Evolutionary conservation across 1,284 basidiomycete genomes (phyloP).

Genomic region (Puccinia coronata): DNA sequence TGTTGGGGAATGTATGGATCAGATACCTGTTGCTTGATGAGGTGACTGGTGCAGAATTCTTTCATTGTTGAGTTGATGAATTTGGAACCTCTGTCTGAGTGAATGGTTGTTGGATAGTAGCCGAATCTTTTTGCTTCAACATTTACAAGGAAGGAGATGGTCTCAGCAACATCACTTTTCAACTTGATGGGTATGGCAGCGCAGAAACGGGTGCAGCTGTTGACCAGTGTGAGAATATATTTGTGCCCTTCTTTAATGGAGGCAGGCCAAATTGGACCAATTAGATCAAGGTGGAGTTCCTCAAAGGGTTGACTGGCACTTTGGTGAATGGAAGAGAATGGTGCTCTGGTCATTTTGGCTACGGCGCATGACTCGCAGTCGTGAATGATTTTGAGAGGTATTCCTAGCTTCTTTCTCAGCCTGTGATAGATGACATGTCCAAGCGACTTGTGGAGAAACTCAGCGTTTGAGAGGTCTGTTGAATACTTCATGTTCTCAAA

Average conservation of each 20-base stretch:
- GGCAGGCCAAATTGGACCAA: neutral
- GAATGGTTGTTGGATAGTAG: neutral
- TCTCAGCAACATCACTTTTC: neutral
- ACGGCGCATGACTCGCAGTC: too few species aligned
- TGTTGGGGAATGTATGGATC: constrained; percentile 8
- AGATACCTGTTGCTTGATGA: neutral
- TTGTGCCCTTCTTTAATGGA: neutral
- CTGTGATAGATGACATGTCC: too few species aligned
- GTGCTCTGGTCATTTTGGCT: too few species aligned
- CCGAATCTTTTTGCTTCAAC: neutral
- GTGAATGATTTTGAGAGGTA: too few species aligned
- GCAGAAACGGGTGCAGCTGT: neutral
- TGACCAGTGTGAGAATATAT: neutral
- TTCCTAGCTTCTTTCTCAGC: too few species aligned
- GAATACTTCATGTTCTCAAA: too few species aligned
- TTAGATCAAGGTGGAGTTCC: too few species aligned
- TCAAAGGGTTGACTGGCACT: too few species aligned
- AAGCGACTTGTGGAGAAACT: too few species aligned
- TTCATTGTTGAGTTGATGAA: neutral
- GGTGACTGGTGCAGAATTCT: neutral
- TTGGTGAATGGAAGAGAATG: too few species aligned
- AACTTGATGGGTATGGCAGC: neutral
- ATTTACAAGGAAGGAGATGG: neutral
- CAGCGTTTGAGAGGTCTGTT: too few species aligned
- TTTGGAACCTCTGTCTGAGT: neutral